Conservation (phyloP, 345 rosid species). For the Syzygium aqueum region DNA sequence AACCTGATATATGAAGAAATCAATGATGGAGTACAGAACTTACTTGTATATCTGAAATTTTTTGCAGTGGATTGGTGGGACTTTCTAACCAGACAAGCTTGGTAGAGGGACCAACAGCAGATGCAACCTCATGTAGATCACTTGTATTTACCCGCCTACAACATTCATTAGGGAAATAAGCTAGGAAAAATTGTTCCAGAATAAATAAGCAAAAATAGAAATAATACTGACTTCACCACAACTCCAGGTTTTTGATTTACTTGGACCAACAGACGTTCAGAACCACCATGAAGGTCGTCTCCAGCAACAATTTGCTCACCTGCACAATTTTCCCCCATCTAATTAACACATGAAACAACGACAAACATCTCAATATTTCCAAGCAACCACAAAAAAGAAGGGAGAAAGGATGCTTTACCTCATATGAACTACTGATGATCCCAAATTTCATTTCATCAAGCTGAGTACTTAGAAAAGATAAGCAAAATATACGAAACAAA, state of each 20-base stretch:
- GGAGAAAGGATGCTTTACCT: too few species aligned
- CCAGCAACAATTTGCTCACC: slow-evolving; percentile 92
- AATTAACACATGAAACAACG: not conserved
- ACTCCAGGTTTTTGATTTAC: slow-evolving; percentile 70
- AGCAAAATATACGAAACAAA: not conserved
- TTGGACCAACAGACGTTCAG: slow-evolving; percentile 82
- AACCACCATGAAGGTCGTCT: slow-evolving; percentile 88
- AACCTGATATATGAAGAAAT: not conserved
- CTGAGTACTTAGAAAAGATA: not conserved
- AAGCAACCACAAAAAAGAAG: not conserved
- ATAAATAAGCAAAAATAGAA: not conserved
- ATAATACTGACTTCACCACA: slow-evolving; percentile 61
- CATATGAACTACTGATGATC: not conserved
- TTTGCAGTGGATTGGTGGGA: slow-evolving; percentile 2
- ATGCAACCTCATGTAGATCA: slow-evolving; percentile 60
- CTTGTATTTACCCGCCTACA: slow-evolving; percentile 77
- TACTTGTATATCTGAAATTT: slow-evolving; percentile 1
- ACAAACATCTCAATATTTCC: not conserved
- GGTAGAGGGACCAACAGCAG: slow-evolving; percentile 9
- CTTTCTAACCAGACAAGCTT: slow-evolving; percentile 4
- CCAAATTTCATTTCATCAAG: not conserved
- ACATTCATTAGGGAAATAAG: slow-evolving; percentile 4
- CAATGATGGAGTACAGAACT: not conserved
- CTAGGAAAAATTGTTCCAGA: not conserved
- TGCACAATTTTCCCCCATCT: slow-evolving; percentile 7